phyloP scores from a whole-genome alignment of 2,329 filamentous ascomycete genomes.

The Trichoderma guizhouense region DNA sequence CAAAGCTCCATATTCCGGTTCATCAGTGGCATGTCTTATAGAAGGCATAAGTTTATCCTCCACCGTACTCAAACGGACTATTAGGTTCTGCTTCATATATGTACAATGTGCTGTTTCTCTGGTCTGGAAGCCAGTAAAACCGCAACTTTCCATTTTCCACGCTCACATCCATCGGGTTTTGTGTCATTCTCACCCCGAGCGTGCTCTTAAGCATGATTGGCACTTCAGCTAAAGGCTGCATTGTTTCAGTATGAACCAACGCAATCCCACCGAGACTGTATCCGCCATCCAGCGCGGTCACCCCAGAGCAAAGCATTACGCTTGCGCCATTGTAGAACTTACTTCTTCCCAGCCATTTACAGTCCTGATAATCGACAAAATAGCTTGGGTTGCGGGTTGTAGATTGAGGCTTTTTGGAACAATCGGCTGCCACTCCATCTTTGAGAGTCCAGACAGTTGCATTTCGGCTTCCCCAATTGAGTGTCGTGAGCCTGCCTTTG shows the following conservation, averaged over 20 bases:
- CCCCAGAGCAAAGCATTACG: conserved; percentile 47
- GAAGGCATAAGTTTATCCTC: not conserved
- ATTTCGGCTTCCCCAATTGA: conserved; percentile 47
- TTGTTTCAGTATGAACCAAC: conserved; percentile 43
- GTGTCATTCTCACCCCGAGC: conserved; percentile 40
- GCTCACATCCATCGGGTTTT: conserved; percentile 48
- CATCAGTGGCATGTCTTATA: no score
- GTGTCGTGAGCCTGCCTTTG: conserved; percentile 34
- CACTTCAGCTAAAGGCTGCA: conserved; percentile 45
- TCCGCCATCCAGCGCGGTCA: conserved; percentile 35
- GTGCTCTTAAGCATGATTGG: conserved; percentile 42
- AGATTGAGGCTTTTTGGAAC: conserved; percentile 20
- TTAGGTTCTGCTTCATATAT: conserved; percentile 41
- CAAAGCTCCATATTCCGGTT: not conserved
- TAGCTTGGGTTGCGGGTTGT: conserved; percentile 38
- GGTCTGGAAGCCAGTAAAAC: conserved; percentile 47
- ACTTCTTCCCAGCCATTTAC: conserved; percentile 46
- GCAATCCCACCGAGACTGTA: conserved; percentile 44
- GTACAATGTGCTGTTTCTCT: conserved; percentile 45
- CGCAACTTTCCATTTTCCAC: conserved; percentile 43
- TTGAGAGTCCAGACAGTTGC: conserved; percentile 37
- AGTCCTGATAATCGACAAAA: conserved; percentile 51
- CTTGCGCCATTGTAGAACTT: conserved; percentile 34
- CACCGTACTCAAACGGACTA: conserved; percentile 24
- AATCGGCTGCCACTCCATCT: conserved; percentile 20